Evolutionary conservation across 78 protist genomes (phyloP).

Genomic region (Monocercomonoides exilis): DNA sequence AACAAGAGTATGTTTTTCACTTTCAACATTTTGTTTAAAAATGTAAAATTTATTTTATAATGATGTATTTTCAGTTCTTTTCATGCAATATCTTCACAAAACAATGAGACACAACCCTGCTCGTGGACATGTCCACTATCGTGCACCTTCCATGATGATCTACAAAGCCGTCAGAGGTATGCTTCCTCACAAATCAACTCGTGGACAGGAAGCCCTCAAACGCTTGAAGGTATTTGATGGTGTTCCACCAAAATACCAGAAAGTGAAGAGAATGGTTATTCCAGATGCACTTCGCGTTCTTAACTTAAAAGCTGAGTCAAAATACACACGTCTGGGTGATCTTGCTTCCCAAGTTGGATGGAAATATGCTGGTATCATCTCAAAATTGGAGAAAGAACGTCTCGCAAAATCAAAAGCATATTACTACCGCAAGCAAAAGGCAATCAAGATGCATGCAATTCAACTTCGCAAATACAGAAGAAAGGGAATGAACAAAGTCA

Average conservation of each 20-base stretch:
- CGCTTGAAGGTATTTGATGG: slow-evolving; percentile 85
- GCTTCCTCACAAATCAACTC: slow-evolving; percentile 95
- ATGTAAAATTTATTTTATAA: not conserved
- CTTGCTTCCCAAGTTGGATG: slow-evolving; percentile 84
- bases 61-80: not conserved
- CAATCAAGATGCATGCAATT: not conserved
- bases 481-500: no score
- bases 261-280: slow-evolving; percentile 71
- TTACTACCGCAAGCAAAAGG: not conserved
- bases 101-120: slow-evolving; percentile 70
- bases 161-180: slow-evolving; percentile 91
- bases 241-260: slow-evolving; percentile 85
- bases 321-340: slow-evolving; percentile 73
- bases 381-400: slow-evolving; percentile 84
- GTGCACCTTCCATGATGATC: slow-evolving; percentile 88
- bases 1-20: not conserved
- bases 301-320: slow-evolving; percentile 76
- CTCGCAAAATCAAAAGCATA: slow-evolving; percentile 41
- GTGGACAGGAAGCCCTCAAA: slow-evolving; percentile 87
- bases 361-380: slow-evolving; percentile 81
- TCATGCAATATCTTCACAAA: not conserved
- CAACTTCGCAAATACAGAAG: no score
- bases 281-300: slow-evolving; percentile 87
- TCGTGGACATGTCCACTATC: slow-evolving; percentile 85
- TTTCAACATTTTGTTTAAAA: not conserved